Evolutionary conservation across 768 basidiomycete species (phyloP).

Genomic region (Kondoa malvinella): DNA sequence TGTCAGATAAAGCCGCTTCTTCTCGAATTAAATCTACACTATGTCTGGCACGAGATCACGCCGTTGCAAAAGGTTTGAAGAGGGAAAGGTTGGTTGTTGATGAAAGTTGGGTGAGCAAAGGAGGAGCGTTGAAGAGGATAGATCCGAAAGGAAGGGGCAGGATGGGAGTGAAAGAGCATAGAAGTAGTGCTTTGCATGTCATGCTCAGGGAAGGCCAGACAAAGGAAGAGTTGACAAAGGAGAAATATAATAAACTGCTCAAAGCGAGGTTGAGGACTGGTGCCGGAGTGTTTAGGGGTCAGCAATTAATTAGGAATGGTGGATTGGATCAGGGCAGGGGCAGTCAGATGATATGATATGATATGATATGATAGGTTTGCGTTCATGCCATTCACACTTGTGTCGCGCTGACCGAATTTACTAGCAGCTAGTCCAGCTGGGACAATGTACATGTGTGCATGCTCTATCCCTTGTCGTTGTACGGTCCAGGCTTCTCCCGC

Average conservation of each 20-base stretch:
- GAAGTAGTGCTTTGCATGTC: conserved; percentile 24
- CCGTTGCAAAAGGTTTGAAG: conserved; percentile 59
- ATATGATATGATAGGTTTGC: too few species aligned
- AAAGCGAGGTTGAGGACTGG: conserved; percentile 28
- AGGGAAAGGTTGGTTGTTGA: conserved; percentile 61
- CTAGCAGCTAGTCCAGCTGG: too few species aligned
- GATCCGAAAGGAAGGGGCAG: conserved; percentile 74
- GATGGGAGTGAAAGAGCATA: conserved; percentile 57
- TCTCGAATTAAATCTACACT: conserved; percentile 75
- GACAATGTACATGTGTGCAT: too few species aligned
- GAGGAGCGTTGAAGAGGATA: conserved; percentile 46
- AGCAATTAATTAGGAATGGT: background rate
- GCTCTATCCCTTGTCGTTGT: too few species aligned
- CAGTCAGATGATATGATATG: background rate
- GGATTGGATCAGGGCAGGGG: background rate
- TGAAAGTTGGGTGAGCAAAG: conserved; percentile 89
- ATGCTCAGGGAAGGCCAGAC: conserved; percentile 25
- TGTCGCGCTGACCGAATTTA: too few species aligned
- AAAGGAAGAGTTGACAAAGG: conserved; percentile 45
- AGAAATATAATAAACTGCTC: conserved; percentile 50
- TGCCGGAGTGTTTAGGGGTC: conserved; percentile 2
- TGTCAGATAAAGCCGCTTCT: conserved; percentile 80
- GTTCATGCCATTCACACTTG: too few species aligned
- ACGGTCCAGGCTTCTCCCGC: too few species aligned
- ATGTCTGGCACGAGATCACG: conserved; percentile 69